Percentiles rank a stretch among this genome's conserved stretches.
These are phyloP conservation scores for Saccharomycopsis sp. DNA, from an alignment of 805 yeast genomes.

Conservation along the genomic window DNA sequence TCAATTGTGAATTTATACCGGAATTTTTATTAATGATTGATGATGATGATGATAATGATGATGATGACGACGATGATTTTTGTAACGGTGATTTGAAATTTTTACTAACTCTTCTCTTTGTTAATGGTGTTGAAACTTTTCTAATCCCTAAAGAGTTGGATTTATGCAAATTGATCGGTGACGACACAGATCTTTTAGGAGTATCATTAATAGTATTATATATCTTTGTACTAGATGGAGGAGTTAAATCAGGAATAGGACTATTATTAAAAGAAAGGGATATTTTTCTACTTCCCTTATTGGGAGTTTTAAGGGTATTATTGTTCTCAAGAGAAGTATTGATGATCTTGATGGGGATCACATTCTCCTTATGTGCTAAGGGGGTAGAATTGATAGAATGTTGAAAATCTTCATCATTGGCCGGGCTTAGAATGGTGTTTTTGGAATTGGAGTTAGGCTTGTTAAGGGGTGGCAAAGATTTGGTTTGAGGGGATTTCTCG, in stretches of 20 bases:
- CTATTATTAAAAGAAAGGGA: background rate
- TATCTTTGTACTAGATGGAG: slow-evolving; percentile 7
- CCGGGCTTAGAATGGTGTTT: slow-evolving; percentile 3
- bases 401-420: slow-evolving; percentile 10
- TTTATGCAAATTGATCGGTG: background rate
- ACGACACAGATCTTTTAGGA: background rate
- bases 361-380: slow-evolving; percentile 9
- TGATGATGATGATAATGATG: too few relatives aligned
- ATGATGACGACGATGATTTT: too few relatives aligned
- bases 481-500: too few relatives aligned
- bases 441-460: background rate
- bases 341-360: slow-evolving; percentile 10
- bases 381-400: slow-evolving; percentile 16
- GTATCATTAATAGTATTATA: slow-evolving; percentile 5
- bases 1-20: background rate
- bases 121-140: slow-evolving; percentile 1
- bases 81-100: slow-evolving; percentile 14
- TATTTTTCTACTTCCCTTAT: background rate
- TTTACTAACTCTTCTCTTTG: background rate
- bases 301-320: background rate
- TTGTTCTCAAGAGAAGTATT: background rate
- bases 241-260: slow-evolving; percentile 14
- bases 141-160: background rate
- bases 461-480: too few relatives aligned
- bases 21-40: background rate